Evolutionary conservation across 306 rosid genomes (phyloP).

Genomic region (Trifolium dubium): DNA sequence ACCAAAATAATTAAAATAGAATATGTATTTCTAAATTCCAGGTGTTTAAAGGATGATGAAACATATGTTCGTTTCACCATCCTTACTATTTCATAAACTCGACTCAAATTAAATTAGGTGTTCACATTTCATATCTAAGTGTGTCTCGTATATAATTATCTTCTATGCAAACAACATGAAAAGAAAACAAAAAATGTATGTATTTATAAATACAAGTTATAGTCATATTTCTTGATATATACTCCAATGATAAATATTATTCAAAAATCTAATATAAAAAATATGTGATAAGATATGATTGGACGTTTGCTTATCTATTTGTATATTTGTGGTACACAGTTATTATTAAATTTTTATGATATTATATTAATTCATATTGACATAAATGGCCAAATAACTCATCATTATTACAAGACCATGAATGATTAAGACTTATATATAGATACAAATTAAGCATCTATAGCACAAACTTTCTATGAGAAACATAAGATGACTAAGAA

Average conservation of each 20-base stretch:
- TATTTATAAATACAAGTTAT: background rate
- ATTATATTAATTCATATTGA: background rate
- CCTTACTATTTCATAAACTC: background rate
- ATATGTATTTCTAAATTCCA: no score
- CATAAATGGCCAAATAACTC: conserved; percentile 13
- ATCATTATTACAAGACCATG: conserved; percentile 25
- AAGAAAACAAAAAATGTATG: no score
- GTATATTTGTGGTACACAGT: background rate
- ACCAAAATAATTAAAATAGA: no score
- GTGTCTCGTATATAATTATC: no score
- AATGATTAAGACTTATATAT: background rate
- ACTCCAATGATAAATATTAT: background rate
- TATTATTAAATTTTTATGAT: background rate
- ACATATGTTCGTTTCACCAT: no score
- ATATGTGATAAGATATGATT: background rate
- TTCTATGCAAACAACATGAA: no score
- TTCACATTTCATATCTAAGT: background rate
- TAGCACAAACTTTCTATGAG: conserved; percentile 15
- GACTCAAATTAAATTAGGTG: background rate
- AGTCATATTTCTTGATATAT: background rate
- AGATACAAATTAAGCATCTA: conserved; percentile 37
- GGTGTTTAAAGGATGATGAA: no score
- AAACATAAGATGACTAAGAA: conserved; percentile 45
- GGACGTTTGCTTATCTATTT: background rate
- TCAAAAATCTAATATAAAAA: background rate